Percentiles rank a stretch among this genome's conserved stretches.
phyloP scores from a whole-genome alignment of 1,139 yeast species.

The Saccharomyces uvarum region DNA sequence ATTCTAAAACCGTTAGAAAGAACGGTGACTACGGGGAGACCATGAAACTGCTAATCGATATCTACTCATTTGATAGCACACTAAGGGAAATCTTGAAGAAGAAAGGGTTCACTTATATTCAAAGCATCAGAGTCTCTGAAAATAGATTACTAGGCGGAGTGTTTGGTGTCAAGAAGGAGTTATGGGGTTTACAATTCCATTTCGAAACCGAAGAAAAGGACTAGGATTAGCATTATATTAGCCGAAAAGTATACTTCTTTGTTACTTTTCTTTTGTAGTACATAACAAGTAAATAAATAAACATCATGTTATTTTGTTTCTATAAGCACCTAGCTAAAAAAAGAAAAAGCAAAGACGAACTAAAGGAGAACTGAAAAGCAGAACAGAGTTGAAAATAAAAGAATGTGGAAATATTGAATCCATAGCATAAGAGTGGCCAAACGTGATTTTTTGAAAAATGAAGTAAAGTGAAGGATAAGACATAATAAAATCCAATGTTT shows the following conservation, averaged over 20 bases:
- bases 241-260: background rate
- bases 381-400: background rate
- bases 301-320: background rate
- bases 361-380: background rate
- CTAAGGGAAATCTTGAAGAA: conserved; percentile 34
- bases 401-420: background rate
- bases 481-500: background rate
- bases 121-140: conserved; percentile 27
- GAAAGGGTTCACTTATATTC: conserved; percentile 33
- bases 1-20: conserved; percentile 38
- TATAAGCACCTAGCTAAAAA: background rate
- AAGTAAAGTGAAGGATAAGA: background rate
- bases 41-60: conserved; percentile 37
- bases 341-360: background rate
- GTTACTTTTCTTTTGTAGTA: background rate
- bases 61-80: conserved; percentile 46
- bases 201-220: conserved; percentile 14
- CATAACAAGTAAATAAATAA: background rate
- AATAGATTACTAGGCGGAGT: conserved; percentile 30
- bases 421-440: background rate
- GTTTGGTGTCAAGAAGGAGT: conserved; percentile 41
- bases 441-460: background rate
- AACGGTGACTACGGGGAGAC: conserved; percentile 23
- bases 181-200: conserved; percentile 42
- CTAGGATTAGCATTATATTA: background rate